Evolutionary conservation across 129 eudicot genomes (phyloP), one percentile per base, ranked within the genome.

Genomic region (Scalesia atractyloides): DNA sequence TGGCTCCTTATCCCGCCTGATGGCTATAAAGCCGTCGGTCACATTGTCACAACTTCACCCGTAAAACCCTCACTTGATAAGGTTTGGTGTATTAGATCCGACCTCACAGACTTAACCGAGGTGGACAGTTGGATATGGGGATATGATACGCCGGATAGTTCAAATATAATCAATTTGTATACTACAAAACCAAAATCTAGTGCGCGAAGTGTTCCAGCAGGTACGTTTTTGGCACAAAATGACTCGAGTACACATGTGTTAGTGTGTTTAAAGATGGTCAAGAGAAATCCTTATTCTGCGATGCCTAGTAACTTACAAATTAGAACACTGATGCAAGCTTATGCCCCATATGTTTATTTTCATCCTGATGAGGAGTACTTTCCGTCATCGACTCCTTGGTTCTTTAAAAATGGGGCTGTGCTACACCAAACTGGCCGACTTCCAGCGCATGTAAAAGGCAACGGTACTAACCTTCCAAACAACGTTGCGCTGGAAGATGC

Each of bases 1-100:
- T 86, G 91, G 91, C 76, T 81, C 36, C 91, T 86, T 1, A 68
- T 77, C 7, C 70, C 91, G 3, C 86, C 84, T 0, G 20, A 2
- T 4, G 91, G 86, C 39, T 86, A 86, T 43, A 48, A 34, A 14
- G 52, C 84, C 12, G 69, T 75, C 0, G 91, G 91, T 15, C 82
- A 77, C 48, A 70, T 81, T 1, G 82, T 86, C 72, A 86, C 88
- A 5, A 81, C 48, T 14, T 52, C 91, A 18, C 85, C 86, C 0
- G 74, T 66, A 11, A 70, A 68, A 50, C 91, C 91, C 16, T 56
- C 86, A 33, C 64, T 71, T 1, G 67, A 83, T 34, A 64, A 18
- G 49, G 73, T 69, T 39, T 70, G 51, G 3, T 79, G 82, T 37
- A 84, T 86, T 16, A 63, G 91, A 15, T 7, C 44, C 0, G 86